These are phyloP conservation scores for Yamadazyma kitorensis DNA, from an alignment of 805 yeast species.

Conservation along the genomic window DNA sequence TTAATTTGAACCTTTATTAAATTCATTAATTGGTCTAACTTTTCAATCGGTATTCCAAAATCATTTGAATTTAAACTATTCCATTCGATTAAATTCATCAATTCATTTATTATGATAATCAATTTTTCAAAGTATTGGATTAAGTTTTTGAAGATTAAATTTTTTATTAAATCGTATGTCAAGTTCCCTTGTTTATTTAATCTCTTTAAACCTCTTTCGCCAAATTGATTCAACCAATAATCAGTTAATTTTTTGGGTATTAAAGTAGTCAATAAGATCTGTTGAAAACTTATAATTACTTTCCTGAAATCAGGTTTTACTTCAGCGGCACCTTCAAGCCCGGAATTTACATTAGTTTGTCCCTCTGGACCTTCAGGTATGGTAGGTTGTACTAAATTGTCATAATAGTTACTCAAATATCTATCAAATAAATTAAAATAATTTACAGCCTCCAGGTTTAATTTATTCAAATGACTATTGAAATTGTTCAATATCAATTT, in stretches of 20 bases:
- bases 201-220: slow-evolving; percentile 60
- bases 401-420: slow-evolving; percentile 31
- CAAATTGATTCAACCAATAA: slow-evolving; percentile 64
- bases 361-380: slow-evolving; percentile 3
- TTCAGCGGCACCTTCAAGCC: background rate
- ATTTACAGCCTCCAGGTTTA: slow-evolving; percentile 21
- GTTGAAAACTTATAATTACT: slow-evolving; percentile 31
- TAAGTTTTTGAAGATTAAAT: slow-evolving; percentile 45
- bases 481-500: slow-evolving; percentile 8
- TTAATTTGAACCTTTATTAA: slow-evolving; percentile 26
- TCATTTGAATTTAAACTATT: slow-evolving; percentile 7
- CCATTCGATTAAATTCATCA: slow-evolving; percentile 43
- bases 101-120: slow-evolving; percentile 41
- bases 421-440: slow-evolving; percentile 29
- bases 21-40: slow-evolving; percentile 6
- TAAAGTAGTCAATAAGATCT: slow-evolving; percentile 52
- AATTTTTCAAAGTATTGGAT: slow-evolving; percentile 58
- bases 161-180: slow-evolving; percentile 49
- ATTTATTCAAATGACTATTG: slow-evolving; percentile 16
- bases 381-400: slow-evolving; percentile 18
- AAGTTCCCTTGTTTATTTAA: slow-evolving; percentile 51
- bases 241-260: slow-evolving; percentile 48
- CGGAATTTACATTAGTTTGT: slow-evolving; percentile 7
- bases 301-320: background rate
- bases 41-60: slow-evolving; percentile 8